These are phyloP conservation scores for Cyclotella sp. DNA, from an alignment of 108 stramenopile species.

Conservation along the genomic window DNA sequence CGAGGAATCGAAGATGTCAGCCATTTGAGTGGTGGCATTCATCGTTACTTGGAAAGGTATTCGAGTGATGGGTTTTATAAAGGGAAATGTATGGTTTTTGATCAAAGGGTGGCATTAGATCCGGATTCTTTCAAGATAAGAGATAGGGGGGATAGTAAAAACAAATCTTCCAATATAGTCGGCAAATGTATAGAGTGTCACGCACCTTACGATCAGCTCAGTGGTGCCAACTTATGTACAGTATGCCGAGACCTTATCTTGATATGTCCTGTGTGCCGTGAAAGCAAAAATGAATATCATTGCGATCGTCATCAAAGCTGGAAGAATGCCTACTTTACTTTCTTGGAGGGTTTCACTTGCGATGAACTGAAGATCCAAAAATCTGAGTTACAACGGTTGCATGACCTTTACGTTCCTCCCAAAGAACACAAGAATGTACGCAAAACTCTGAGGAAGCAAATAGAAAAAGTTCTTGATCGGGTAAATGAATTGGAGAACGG, in stretches of 20 bases:
- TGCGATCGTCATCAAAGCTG: constrained; percentile 69
- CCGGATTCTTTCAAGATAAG: constrained; percentile 28
- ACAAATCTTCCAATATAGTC: constrained; percentile 33
- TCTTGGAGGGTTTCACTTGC: constrained; percentile 61
- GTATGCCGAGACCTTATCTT: constrained; percentile 80
- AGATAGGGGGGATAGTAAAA: background rate
- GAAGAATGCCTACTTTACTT: constrained; percentile 80
- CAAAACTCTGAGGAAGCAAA: constrained; percentile 67
- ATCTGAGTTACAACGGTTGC: constrained; percentile 38
- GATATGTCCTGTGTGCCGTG: constrained; percentile 63
- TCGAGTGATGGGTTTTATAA: constrained; percentile 82
- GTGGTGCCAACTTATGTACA: constrained; percentile 73
- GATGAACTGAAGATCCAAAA: constrained; percentile 60
- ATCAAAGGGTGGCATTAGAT: constrained; percentile 79
- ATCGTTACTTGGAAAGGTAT: constrained; percentile 91
- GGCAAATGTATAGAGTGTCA: constrained; percentile 74
- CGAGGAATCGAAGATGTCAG: constrained; percentile 76
- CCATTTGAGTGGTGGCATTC: constrained; percentile 93
- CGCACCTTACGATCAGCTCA: constrained; percentile 63
- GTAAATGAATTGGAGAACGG: constrained; percentile 47
- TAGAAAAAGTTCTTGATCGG: constrained; percentile 62
- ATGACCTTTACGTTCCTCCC: constrained; percentile 43
- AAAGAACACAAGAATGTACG: constrained; percentile 66
- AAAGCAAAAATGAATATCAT: constrained; percentile 67
- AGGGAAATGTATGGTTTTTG: constrained; percentile 95